phyloP scores from a whole-genome alignment of 805 yeast genomes.

The Candida khao-thaluensis region DNA sequence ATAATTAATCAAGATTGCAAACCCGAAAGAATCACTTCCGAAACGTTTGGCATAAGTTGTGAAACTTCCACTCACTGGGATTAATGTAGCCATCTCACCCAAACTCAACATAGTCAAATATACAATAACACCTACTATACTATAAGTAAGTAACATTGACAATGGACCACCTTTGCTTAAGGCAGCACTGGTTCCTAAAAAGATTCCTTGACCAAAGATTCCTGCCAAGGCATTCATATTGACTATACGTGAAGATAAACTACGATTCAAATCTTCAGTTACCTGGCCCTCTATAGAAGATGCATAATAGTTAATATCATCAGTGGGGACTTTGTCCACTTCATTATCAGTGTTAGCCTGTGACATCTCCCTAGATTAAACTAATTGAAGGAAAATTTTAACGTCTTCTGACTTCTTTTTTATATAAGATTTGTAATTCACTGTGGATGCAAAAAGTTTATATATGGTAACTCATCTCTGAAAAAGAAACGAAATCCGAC shows the following conservation, averaged over 20 bases:
- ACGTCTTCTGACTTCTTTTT: too few species aligned
- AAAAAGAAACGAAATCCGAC: background rate
- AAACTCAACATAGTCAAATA: slow-evolving; percentile 52
- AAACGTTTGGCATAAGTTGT: slow-evolving; percentile 49
- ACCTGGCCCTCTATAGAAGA: slow-evolving; percentile 7
- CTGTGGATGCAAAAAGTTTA: slow-evolving; percentile 3
- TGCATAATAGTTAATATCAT: background rate
- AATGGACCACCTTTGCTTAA: slow-evolving; percentile 35
- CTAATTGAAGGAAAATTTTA: background rate
- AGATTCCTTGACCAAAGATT: slow-evolving; percentile 36
- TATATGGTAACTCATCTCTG: slow-evolving; percentile 1
- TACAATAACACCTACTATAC: slow-evolving; percentile 43
- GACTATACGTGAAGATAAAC: slow-evolving; percentile 25
- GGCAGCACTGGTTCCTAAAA: slow-evolving; percentile 31
- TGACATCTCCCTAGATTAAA: background rate
- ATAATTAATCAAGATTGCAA: slow-evolving; percentile 49
- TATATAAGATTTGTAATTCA: background rate
- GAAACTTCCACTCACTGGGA: slow-evolving; percentile 57
- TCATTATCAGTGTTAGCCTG: background rate
- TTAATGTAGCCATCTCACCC: slow-evolving; percentile 56
- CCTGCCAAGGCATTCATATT: slow-evolving; percentile 40
- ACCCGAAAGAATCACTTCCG: slow-evolving; percentile 52
- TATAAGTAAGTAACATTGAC: slow-evolving; percentile 32
- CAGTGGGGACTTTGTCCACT: background rate
- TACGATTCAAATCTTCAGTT: slow-evolving; percentile 24